Conservation (phyloP, 2,329 filamentous ascomycete genomes). For the Xylariaceae sp. region DNA sequence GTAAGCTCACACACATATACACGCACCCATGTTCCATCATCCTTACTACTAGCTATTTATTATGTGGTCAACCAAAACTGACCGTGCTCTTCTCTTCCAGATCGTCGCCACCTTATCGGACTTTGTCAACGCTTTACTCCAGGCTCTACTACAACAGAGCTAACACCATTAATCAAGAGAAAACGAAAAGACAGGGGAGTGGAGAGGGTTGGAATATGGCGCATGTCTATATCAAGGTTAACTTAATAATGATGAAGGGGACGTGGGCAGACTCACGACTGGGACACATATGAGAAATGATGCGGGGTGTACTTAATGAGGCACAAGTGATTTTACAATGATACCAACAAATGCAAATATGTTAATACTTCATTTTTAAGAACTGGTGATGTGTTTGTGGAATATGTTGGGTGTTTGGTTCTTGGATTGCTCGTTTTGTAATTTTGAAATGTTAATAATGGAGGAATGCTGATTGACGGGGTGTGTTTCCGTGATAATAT, state of each 20-base stretch:
- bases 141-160: constrained; percentile 21
- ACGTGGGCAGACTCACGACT: constrained; percentile 4
- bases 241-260: constrained; percentile 14
- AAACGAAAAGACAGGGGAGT: too few species aligned
- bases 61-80: neutral
- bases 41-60: too few species aligned
- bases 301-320: constrained; percentile 23
- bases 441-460: too few species aligned
- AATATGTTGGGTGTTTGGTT: too few species aligned
- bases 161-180: too few species aligned
- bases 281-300: constrained; percentile 16
- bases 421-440: too few species aligned
- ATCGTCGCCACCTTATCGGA: constrained; percentile 28
- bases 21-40: neutral
- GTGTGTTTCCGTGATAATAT: too few species aligned
- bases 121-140: constrained; percentile 26
- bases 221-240: neutral
- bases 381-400: too few species aligned
- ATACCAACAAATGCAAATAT: constrained; percentile 14
- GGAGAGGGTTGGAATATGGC: too few species aligned
- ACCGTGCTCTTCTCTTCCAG: constrained; percentile 9
- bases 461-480: too few species aligned
- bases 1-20: constrained; percentile 25
- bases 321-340: constrained; percentile 21
- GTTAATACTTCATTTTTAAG: constrained; percentile 2